These are phyloP conservation scores for Suillus spraguei DNA, from an alignment of 768 basidiomycete species.

Conservation along the genomic window DNA sequence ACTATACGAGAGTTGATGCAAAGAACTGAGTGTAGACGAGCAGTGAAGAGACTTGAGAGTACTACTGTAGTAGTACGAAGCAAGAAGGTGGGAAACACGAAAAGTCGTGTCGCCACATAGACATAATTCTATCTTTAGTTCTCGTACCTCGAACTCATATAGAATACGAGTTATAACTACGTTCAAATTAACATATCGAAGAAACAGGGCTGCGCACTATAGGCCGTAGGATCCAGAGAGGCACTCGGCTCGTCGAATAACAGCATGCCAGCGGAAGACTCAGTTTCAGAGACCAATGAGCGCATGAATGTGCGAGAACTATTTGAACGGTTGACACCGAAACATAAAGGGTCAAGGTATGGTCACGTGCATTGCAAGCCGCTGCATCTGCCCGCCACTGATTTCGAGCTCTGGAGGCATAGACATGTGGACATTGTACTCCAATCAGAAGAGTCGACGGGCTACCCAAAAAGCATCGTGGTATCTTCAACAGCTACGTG, in stretches of 20 bases:
- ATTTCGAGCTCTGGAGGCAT: slow-evolving; percentile 40
- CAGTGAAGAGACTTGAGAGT: no score
- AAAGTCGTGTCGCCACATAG: no score
- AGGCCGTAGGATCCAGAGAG: slow-evolving; percentile 72
- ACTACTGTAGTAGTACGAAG: no score
- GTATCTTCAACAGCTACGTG: slow-evolving; percentile 65
- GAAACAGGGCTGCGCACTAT: slow-evolving; percentile 41
- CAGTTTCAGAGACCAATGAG: slow-evolving; percentile 46
- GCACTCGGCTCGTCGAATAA: slow-evolving; percentile 78
- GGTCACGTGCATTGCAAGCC: slow-evolving; percentile 47
- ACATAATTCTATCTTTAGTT: no score
- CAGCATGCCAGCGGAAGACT: slow-evolving; percentile 54
- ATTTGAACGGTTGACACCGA: neutral
- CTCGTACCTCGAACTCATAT: no score
- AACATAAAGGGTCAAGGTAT: neutral
- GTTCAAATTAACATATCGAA: neutral
- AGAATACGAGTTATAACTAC: slow-evolving; percentile 39
- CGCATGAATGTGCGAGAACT: slow-evolving; percentile 76
- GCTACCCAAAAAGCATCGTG: slow-evolving; percentile 57
- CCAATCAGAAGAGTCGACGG: no score
- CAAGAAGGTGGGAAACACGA: no score
- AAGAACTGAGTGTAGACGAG: no score
- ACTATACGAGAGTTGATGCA: no score
- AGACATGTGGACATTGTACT: no score
- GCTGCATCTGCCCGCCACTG: slow-evolving; percentile 76